These are phyloP conservation scores for Penicillium sp. DNA, from an alignment of 2,329 filamentous ascomycete species.

Conservation along the genomic window DNA sequence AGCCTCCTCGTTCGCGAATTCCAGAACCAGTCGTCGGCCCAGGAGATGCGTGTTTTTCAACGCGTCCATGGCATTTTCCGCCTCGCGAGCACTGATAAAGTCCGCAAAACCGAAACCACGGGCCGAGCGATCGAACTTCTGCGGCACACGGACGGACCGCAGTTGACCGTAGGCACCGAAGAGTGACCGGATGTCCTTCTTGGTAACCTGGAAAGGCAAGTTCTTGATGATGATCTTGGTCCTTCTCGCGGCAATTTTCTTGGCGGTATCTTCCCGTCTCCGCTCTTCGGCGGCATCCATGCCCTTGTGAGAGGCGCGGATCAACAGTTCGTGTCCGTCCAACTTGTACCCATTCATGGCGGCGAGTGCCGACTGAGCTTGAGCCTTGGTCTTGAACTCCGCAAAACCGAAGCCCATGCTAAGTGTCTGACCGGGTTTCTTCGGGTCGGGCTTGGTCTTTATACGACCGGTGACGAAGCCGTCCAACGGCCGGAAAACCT, in stretches of 20 bases:
- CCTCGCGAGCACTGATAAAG: constrained; percentile 87
- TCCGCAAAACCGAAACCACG: constrained; percentile 97
- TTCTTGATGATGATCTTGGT: constrained; percentile 99
- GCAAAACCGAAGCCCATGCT: constrained; percentile 98
- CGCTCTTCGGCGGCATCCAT: constrained; percentile 84
- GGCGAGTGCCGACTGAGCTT: constrained; percentile 75
- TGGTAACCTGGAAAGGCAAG: constrained; percentile 89
- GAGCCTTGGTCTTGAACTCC: constrained; percentile 74
- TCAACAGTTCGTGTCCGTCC: constrained; percentile 80
- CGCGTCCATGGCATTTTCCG: constrained; percentile 84
- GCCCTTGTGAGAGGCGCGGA: constrained; percentile 84
- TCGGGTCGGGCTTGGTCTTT: constrained; percentile 91
- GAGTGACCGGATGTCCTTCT: constrained; percentile 83
- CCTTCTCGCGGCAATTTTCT: constrained; percentile 70
- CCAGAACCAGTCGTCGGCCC: constrained; percentile 82
- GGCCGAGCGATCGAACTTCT: constrained; percentile 86
- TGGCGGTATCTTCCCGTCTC: constrained; percentile 75
- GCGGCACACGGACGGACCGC: constrained; percentile 86
- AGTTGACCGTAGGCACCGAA: constrained; percentile 90
- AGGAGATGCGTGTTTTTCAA: constrained; percentile 90
- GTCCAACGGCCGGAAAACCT: constrained; percentile 75
- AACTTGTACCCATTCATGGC: constrained; percentile 87
- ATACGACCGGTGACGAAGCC: constrained; percentile 88
- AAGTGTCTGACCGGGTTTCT: constrained; percentile 79
- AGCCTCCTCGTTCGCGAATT: constrained; percentile 85